Evolutionary conservation across 805 yeast species (phyloP), one percentile per base, ranked within the genome.

Genomic region (Nakazawaea holstii): DNA sequence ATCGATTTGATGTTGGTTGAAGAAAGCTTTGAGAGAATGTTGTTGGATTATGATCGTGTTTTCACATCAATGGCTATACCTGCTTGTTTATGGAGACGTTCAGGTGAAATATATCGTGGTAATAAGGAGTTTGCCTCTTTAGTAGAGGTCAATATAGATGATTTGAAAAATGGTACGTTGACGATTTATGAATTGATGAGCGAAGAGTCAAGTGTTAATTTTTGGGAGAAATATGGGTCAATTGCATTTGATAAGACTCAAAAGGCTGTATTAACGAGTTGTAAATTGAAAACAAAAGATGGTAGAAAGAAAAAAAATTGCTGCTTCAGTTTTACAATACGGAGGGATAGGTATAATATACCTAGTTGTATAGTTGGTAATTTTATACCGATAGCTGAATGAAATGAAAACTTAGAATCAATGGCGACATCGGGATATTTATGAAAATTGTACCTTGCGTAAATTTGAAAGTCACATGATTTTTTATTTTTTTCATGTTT

Each of bases 11-110:
- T 91, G 4, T 68, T 90, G 32, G 97, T 92, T 4, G 98, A 92
- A 58, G 98, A 92, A 64, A 84, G 85, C 48, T 92, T 92, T 60
- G 98, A 92, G 67, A 73, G 97, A 52, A 87, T 92, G 95, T 67
- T 92, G 39, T 69, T 92, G 45, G 96, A 92, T 56, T 90, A 92
- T 59, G 98, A 92, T 62, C 74, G 98, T 32, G 97, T 92, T 3
- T 92, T 92, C 67, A 90, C 97, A 0, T 85, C 96, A 4, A 90
- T 92, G 96, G 96, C 97, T 6, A 89, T 92, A 51, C 98, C 98
- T 1, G 97, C 97, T 1, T 92, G 98, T 66, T 72, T 92, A 28
- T 92, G 98, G 97, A 72, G 98, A 61, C 82, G 98, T 56, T 91
- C 98, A 0, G 98, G 98, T 2, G 98, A 92, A 55, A 92, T 92